phyloP scores from a whole-genome alignment of 2,329 filamentous ascomycete species.

The Albophoma yamanashiensis region DNA sequence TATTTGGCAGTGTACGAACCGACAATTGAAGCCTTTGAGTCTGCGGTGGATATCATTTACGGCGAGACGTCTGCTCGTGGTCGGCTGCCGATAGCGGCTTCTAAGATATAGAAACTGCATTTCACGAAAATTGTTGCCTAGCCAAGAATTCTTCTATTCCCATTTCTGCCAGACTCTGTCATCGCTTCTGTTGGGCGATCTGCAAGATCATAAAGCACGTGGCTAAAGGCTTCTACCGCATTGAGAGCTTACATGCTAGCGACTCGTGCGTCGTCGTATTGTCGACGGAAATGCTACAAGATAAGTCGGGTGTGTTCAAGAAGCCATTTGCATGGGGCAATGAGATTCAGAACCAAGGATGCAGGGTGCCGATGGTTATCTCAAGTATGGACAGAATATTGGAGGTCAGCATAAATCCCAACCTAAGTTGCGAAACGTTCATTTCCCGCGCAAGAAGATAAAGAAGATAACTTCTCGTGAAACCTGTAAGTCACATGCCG shows the following conservation, averaged over 20 bases:
- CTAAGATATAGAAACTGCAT: neutral
- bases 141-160: neutral
- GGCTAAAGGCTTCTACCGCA: neutral
- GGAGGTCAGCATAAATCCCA: no score
- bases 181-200: neutral
- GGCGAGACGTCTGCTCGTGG: constrained; percentile 1
- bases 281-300: neutral
- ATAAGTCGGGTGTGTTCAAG: neutral
- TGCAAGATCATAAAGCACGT: neutral
- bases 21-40: constrained; percentile 12
- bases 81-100: neutral
- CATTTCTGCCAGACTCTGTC: no score
- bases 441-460: no score
- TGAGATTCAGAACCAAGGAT: neutral
- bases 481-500: no score
- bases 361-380: neutral
- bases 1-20: constrained; percentile 15
- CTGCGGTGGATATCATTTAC: constrained; percentile 11
- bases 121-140: no score
- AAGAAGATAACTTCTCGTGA: no score
- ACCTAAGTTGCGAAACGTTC: no score
- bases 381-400: no score
- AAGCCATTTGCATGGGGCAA: constrained; percentile 1
- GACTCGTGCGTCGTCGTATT: no score
- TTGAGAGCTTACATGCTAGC: neutral